Percentiles rank a stretch among this genome's conserved stretches.
phyloP scores from a whole-genome alignment of 1,284 basidiomycete genomes.

The Ceratorhiza oryzae-sativae region DNA sequence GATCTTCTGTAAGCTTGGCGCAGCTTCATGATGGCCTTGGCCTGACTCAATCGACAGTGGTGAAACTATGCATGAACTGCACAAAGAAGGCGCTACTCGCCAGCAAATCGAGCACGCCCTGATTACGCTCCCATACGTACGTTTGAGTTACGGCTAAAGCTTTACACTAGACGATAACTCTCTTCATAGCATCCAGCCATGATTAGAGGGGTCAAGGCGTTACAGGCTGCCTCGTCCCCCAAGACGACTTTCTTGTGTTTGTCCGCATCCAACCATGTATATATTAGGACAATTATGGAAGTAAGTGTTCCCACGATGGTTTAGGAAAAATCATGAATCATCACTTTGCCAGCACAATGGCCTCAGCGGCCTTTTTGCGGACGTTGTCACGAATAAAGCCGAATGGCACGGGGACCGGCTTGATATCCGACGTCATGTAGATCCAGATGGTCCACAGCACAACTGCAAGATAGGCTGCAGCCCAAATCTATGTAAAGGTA shows the following conservation, averaged over 20 bases:
- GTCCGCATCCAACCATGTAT: conserved; percentile 93
- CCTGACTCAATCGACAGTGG: conserved; percentile 58
- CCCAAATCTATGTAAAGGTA: conserved; percentile 98
- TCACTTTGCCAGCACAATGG: conserved; percentile 67
- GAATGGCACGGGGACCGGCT: conserved; percentile 81
- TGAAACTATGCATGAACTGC: conserved; percentile 74
- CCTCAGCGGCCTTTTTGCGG: conserved; percentile 75
- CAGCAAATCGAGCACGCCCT: conserved; percentile 82
- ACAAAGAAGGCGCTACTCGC: conserved; percentile 69
- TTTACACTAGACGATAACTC: neutral
- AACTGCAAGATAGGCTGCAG: conserved; percentile 87
- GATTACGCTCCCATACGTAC: conserved; percentile 83
- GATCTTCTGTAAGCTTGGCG: conserved; percentile 82
- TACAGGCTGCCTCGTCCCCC: conserved; percentile 68
- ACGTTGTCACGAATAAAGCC: conserved; percentile 94
- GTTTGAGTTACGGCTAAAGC: conserved; percentile 49
- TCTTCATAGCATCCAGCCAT: conserved; percentile 90
- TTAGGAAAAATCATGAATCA: conserved; percentile 11
- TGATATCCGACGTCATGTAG: conserved; percentile 77
- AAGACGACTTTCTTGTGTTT: conserved; percentile 88
- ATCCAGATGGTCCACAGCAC: conserved; percentile 81
- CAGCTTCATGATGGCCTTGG: conserved; percentile 34
- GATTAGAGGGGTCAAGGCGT: conserved; percentile 80
- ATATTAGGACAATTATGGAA: conserved; percentile 88
- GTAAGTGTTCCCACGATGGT: conserved; percentile 52